Base-by-base conservation (phyloP, 208 protist species). In the Jaenimonas drosophilae region DNA sequence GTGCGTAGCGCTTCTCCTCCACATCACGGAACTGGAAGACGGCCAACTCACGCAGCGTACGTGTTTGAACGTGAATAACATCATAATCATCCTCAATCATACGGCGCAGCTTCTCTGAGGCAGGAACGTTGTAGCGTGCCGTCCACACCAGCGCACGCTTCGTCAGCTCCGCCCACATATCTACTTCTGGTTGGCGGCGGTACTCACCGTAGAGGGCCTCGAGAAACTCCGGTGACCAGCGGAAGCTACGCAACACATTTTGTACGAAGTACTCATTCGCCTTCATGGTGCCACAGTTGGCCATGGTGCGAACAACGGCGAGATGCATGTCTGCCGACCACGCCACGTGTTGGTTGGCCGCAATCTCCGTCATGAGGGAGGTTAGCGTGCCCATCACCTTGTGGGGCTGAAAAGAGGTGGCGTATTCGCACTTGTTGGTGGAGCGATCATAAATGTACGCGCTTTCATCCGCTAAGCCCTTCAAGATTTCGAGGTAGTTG, bases 81-180 rank as follows among this genome's bases (percentile, higher is more conserved):
- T 77, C 78, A 62, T 92, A 95, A 68, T 95, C 88, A 52, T 95
- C 84, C 62, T 95, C 88, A 40, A 95, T 86, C 33, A 80, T 50
- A 14, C 81, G 84, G 52, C 72, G 70, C 32, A 89, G 61, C 19
- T 49, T 47, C 65, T 95, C 83, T n/a, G 77, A 88, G 3, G 64
- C 78, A 12, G 27, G 23, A 5, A 93, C 84, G 50, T 85, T 59
- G 49, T 95, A 95, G 11, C 88, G 80, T 1, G 81, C 76, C 16
- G 75, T 87, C 84, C 88, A 95, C 30, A 95, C 81, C n/a, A 91
- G 63, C 19, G 77, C 70, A 3, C 88, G 80, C 63, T 95, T 91
- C 14, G 83, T 92, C 41, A 95, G 70, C 68, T 91, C 82, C 3
- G 80, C 70, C 83, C 84, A 91, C 25, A 78, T 41, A 37, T 88